phyloP scores from a whole-genome alignment of 2,329 filamentous ascomycete genomes.

The Fusarium gaditjirri region DNA sequence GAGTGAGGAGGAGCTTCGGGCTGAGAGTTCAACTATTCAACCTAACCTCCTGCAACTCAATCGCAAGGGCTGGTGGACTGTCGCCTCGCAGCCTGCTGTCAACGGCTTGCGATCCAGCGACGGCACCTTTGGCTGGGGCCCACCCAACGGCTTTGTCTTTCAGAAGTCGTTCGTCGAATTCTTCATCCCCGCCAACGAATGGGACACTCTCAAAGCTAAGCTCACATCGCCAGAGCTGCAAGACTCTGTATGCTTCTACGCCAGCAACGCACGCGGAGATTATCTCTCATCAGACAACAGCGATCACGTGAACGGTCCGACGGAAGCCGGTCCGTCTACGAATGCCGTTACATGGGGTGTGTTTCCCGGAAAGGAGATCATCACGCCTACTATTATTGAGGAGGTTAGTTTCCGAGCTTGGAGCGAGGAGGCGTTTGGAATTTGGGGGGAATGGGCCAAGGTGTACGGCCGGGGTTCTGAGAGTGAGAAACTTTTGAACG shows the following conservation, averaged over 20 bases:
- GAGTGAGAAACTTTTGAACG: slow-evolving; percentile 76
- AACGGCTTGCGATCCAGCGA: slow-evolving; percentile 84
- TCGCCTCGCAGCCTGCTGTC: slow-evolving; percentile 93
- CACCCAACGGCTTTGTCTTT: slow-evolving; percentile 91
- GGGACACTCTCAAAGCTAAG: slow-evolving; percentile 71
- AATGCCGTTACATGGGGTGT: slow-evolving; percentile 98
- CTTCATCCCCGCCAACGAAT: slow-evolving; percentile 82
- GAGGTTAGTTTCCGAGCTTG: slow-evolving; percentile 93
- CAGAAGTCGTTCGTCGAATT: slow-evolving; percentile 99
- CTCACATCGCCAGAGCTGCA: slow-evolving; percentile 68
- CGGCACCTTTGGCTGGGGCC: slow-evolving; percentile 91
- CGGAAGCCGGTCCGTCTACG: slow-evolving; percentile 64
- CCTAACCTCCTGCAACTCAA: slow-evolving; percentile 81
- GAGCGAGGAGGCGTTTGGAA: slow-evolving; percentile 94
- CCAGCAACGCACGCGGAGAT: slow-evolving; percentile 80
- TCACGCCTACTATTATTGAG: slow-evolving; percentile 96
- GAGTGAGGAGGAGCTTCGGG: slow-evolving; percentile 88
- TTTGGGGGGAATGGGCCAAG: slow-evolving; percentile 93
- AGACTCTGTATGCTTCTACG: slow-evolving; percentile 85
- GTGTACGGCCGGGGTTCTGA: slow-evolving; percentile 82
- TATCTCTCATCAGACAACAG: slow-evolving; percentile 76
- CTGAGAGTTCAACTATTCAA: slow-evolving; percentile 86
- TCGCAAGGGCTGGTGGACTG: slow-evolving; percentile 89
- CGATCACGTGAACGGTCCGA: slow-evolving; percentile 46
- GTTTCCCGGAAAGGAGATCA: slow-evolving; percentile 94